These are phyloP conservation scores for Physaria fendleri DNA, from an alignment of 345 rosid species.

Conservation along the genomic window DNA sequence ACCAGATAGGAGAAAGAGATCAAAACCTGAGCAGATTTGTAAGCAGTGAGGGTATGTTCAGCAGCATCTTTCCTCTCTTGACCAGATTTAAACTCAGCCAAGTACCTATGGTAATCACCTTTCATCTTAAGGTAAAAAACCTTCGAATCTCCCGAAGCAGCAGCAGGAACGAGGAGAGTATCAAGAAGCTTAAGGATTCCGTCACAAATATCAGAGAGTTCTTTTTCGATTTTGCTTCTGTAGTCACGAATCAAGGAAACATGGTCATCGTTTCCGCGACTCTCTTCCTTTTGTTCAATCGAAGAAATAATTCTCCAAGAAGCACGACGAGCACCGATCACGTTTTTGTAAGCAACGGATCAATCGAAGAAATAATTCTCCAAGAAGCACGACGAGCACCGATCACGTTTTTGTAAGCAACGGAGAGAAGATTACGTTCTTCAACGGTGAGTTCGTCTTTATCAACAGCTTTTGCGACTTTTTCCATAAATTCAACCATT, in stretches of 20 bases:
- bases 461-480: slow-evolving; percentile 52
- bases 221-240: slow-evolving; percentile 71
- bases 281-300: slow-evolving; percentile 88
- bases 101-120: slow-evolving; percentile 83
- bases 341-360: slow-evolving; percentile 95
- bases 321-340: slow-evolving; percentile 87
- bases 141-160: slow-evolving; percentile 70
- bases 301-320: slow-evolving; percentile 90
- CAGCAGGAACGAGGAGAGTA: slow-evolving; percentile 57
- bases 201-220: slow-evolving; percentile 64
- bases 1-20: not conserved
- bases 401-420: slow-evolving; percentile 93
- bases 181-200: slow-evolving; percentile 86
- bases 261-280: slow-evolving; percentile 88
- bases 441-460: slow-evolving; percentile 71
- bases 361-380: slow-evolving; percentile 85
- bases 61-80: slow-evolving; percentile 88
- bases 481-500: slow-evolving; percentile 94
- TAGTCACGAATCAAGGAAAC: slow-evolving; percentile 76
- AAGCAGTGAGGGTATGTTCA: slow-evolving; percentile 74
- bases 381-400: slow-evolving; percentile 90
- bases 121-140: slow-evolving; percentile 91
- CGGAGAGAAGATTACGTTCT: slow-evolving; percentile 87
- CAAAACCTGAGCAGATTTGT: slow-evolving; percentile 84
- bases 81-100: slow-evolving; percentile 80